Evolutionary conservation across 2,329 filamentous ascomycete species (phyloP), one percentile per base, ranked within the genome.

Genomic region (Diaporthe sp.): DNA sequence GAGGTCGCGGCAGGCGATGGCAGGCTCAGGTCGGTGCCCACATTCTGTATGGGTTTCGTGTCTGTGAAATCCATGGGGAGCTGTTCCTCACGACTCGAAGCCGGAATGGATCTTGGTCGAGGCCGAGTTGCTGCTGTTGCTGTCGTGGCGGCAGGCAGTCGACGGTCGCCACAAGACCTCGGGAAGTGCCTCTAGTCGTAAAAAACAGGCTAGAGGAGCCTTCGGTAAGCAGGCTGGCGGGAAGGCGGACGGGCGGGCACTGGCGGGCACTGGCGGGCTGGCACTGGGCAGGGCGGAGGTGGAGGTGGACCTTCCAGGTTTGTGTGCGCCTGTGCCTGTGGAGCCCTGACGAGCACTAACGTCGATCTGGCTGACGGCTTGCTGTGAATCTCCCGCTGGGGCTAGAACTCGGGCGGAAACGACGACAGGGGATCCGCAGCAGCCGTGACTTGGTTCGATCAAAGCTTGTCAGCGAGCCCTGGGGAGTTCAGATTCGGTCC

Each of bases 21-120:
- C 39, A 71, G 73, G 39, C 58, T 70, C 44, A 53, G 57, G 46
- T 49, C 58, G 55, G 71, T 37, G 46, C 71, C 71, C 34, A 73
- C 71, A 73, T 37, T 73, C 71, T 73, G 71, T 22, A 73, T 73
- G 51, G 71, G 71, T 57, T 61, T 65, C 37, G 60, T 57, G 44
- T 61, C 60, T 44, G 60, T 55, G 58, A 65, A 55, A 67, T 73
- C 71, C 71, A 73, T 73, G 65, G 34, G n/a, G 65, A 70, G 65
- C 49, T 55, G 49, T 55, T 55, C 49, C 65, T 70, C 65, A 68
- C 65, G 65, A 68, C 65, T 68, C 65, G 65, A 70, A 70, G 65
- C 34, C 65, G 65, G 65, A 55, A 70, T 70, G 65, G 65, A 70
- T 70, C 65, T 70, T 70, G 46, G 65, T 70, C 49, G 65, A 70